These are phyloP conservation scores for Taphrina flavorubra DNA, from an alignment of 1,139 yeast species.

Conservation along the genomic window DNA sequence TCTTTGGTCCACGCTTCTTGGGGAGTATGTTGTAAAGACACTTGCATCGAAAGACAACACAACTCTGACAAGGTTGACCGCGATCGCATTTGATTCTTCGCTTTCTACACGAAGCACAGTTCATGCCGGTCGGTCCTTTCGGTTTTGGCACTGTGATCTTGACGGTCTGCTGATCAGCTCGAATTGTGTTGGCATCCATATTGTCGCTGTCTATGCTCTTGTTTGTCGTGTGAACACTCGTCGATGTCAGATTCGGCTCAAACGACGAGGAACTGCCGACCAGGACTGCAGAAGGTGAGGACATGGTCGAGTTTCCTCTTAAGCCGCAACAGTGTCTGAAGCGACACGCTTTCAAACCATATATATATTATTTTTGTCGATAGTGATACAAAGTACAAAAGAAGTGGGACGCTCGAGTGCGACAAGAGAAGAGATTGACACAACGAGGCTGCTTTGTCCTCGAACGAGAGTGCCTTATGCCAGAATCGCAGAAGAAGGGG, in stretches of 20 bases:
- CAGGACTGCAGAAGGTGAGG: neutral
- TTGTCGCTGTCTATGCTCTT: neutral
- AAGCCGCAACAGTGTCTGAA: no score
- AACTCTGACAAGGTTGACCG: slow-evolving; percentile 14
- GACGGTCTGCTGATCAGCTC: neutral
- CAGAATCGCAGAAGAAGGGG: no score
- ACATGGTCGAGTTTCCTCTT: neutral
- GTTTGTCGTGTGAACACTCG: neutral
- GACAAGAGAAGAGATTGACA: no score
- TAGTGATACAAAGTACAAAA: no score
- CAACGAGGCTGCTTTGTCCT: no score
- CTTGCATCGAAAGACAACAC: slow-evolving; percentile 13
- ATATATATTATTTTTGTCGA: no score
- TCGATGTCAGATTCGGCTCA: neutral
- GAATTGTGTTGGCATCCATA: neutral
- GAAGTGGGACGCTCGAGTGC: no score
- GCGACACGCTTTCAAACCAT: no score
- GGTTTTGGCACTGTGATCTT: slow-evolving; percentile 4
- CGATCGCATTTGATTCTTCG: slow-evolving; percentile 15
- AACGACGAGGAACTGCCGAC: neutral
- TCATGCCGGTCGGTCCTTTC: slow-evolving; percentile 14
- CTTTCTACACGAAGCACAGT: slow-evolving; percentile 12
- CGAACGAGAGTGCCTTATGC: no score
- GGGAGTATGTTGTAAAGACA: slow-evolving; percentile 7
- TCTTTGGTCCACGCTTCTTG: slow-evolving; percentile 10